phyloP scores from a whole-genome alignment of 495 filamentous ascomycete genomes.

The Penicillium malachiteum region DNA sequence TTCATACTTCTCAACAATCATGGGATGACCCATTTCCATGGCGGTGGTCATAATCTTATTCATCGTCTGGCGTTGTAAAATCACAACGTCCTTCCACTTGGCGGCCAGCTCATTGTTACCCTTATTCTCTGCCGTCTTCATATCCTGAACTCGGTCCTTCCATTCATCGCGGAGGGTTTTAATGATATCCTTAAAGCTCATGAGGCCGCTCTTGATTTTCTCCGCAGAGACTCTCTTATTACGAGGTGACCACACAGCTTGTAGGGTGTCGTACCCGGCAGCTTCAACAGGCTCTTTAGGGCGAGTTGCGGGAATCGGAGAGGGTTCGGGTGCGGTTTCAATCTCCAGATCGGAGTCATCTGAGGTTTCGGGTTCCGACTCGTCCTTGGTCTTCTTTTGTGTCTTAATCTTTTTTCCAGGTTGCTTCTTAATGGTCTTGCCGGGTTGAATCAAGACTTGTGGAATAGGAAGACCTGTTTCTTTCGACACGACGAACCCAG shows the following conservation, averaged over 20 bases:
- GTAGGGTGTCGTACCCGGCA: slow-evolving; percentile 60
- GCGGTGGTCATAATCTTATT: slow-evolving; percentile 59
- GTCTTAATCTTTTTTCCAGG: slow-evolving; percentile 28
- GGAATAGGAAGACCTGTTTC: not conserved
- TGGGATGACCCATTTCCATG: slow-evolving; percentile 59
- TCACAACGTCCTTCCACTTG: slow-evolving; percentile 47
- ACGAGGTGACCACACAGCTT: slow-evolving; percentile 64
- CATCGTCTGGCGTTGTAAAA: slow-evolving; percentile 58
- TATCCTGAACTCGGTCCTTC: slow-evolving; percentile 56
- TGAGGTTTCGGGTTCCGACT: slow-evolving; percentile 49
- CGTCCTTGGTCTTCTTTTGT: slow-evolving; percentile 31
- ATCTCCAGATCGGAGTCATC: slow-evolving; percentile 52
- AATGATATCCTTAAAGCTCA: slow-evolving; percentile 61
- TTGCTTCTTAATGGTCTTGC: slow-evolving; percentile 15
- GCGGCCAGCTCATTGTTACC: slow-evolving; percentile 40
- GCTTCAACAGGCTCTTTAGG: slow-evolving; percentile 54
- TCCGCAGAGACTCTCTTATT: slow-evolving; percentile 43
- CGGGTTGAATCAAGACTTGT: slow-evolving; percentile 11
- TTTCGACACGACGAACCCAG: not conserved
- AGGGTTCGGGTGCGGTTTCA: slow-evolving; percentile 44
- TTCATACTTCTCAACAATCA: slow-evolving; percentile 65
- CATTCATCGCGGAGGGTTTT: slow-evolving; percentile 61
- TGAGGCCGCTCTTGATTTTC: slow-evolving; percentile 52
- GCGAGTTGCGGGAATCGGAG: slow-evolving; percentile 51
- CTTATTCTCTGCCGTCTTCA: slow-evolving; percentile 58